These are phyloP conservation scores for Xylaria sp. DNA, from an alignment of 2,329 filamentous ascomycete species.

Conservation along the genomic window DNA sequence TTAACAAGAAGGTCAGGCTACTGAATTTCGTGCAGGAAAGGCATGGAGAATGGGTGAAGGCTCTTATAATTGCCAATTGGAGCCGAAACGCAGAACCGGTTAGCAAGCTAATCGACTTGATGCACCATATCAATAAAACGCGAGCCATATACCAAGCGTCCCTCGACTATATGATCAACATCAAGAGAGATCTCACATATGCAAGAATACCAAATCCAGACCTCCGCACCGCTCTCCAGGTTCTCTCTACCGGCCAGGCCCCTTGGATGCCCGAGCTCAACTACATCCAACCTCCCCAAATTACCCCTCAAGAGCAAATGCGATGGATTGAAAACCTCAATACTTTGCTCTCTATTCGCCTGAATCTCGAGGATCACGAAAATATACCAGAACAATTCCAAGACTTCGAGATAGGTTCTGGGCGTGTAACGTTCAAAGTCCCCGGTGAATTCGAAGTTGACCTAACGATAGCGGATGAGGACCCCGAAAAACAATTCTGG, in stretches of 20 bases:
- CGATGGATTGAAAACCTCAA: conserved; percentile 84
- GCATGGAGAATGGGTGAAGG: conserved; percentile 91
- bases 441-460: conserved; percentile 91
- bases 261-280: conserved; percentile 84
- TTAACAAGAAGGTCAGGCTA: conserved; percentile 79
- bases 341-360: conserved; percentile 80
- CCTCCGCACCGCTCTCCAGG: conserved; percentile 86
- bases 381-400: conserved; percentile 78
- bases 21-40: conserved; percentile 82
- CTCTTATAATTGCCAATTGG: conserved; percentile 91
- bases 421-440: conserved; percentile 90
- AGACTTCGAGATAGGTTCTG: conserved; percentile 81
- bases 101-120: conserved; percentile 88
- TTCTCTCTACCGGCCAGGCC: conserved; percentile 81
- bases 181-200: conserved; percentile 77
- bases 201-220: conserved; percentile 90
- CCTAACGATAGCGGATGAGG: conserved; percentile 88
- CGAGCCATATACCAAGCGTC: conserved; percentile 69
- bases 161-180: conserved; percentile 72
- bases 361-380: conserved; percentile 87
- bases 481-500: conserved; percentile 85
- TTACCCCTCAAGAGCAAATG: conserved; percentile 78
- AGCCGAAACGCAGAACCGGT: conserved; percentile 81
- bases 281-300: conserved; percentile 78
- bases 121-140: conserved; percentile 75